Conservation (phyloP, 106 monocot genomes). For the Dendrobium huoshanense region DNA sequence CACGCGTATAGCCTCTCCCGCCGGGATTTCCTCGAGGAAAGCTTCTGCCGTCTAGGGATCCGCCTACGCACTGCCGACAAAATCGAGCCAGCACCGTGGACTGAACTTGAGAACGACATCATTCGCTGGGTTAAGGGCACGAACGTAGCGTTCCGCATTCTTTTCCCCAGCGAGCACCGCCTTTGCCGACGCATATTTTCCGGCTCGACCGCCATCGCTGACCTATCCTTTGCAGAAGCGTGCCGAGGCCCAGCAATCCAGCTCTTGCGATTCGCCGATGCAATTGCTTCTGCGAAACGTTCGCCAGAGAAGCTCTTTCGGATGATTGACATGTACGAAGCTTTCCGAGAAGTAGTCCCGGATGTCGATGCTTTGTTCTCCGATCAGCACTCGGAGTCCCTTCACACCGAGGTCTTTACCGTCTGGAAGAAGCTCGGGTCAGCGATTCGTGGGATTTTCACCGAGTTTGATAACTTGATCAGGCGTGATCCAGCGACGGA, state of each 20-base stretch:
- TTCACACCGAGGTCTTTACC: constrained; percentile 34
- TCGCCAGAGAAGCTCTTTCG: constrained; percentile 64
- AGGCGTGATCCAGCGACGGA: constrained; percentile 51
- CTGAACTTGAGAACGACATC: constrained; percentile 66
- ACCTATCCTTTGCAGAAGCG: constrained; percentile 56
- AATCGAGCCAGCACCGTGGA: constrained; percentile 35
- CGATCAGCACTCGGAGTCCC: constrained; percentile 33
- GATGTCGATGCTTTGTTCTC: constrained; percentile 46
- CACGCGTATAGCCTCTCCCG: constrained; percentile 43
- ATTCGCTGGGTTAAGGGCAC: constrained; percentile 45
- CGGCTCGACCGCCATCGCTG: constrained; percentile 31
- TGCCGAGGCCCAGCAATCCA: constrained; percentile 45
- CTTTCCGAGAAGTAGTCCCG: constrained; percentile 49
- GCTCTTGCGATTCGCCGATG: constrained; percentile 55
- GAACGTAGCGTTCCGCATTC: constrained; percentile 39
- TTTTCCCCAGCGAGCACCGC: constrained; percentile 69
- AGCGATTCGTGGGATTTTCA: constrained; percentile 65
- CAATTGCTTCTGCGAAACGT: constrained; percentile 30
- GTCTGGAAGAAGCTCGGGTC: constrained; percentile 38
- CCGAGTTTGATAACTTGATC: constrained; percentile 71
- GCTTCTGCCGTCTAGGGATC: constrained; percentile 51
- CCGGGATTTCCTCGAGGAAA: constrained; percentile 54
- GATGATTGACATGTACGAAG: constrained; percentile 68
- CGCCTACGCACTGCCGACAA: constrained; percentile 14
- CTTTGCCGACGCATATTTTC: constrained; percentile 58